phyloP scores from a whole-genome alignment of 1,284 basidiomycete species.

The Ceraceosorus guamensis region DNA sequence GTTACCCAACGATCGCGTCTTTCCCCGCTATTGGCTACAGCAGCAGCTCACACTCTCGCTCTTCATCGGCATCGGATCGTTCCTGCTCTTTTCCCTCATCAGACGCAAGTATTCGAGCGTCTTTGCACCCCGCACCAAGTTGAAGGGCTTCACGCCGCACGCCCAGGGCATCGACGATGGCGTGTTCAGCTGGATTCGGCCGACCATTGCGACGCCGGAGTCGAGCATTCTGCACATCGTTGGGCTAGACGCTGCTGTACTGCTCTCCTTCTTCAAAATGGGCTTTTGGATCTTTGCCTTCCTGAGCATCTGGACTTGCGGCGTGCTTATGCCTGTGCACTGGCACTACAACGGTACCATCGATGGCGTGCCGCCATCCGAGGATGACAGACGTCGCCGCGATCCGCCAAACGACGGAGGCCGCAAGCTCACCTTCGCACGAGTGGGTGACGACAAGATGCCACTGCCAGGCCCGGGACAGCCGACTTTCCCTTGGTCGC shows the following conservation, averaged over 20 bases:
- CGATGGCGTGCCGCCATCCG: slow-evolving; percentile 44
- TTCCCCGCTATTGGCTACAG: slow-evolving; percentile 74
- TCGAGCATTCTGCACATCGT: slow-evolving; percentile 93
- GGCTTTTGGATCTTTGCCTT: slow-evolving; percentile 75
- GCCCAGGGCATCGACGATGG: slow-evolving; percentile 66
- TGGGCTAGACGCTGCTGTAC: slow-evolving; percentile 87
- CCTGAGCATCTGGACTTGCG: slow-evolving; percentile 60
- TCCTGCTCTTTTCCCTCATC: slow-evolving; percentile 79
- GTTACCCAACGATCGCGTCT: neutral
- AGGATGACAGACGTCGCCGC: slow-evolving; percentile 17
- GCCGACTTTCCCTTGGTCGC: slow-evolving; percentile 20
- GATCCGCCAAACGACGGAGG: too few relatives aligned
- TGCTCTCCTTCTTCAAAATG: slow-evolving; percentile 91
- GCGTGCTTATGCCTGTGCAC: slow-evolving; percentile 47
- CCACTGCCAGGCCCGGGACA: too few relatives aligned
- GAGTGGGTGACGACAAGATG: slow-evolving; percentile 13
- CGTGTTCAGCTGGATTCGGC: slow-evolving; percentile 89
- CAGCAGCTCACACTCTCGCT: slow-evolving; percentile 78
- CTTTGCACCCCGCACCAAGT: slow-evolving; percentile 84
- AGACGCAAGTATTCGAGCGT: slow-evolving; percentile 78
- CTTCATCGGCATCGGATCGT: slow-evolving; percentile 68
- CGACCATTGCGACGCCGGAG: slow-evolving; percentile 81
- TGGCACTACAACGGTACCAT: slow-evolving; percentile 43
- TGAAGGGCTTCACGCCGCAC: slow-evolving; percentile 88
- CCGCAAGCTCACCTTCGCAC: neutral